Conservation (phyloP, 495 filamentous ascomycete species). For the Durotheca rogersii region DNA sequence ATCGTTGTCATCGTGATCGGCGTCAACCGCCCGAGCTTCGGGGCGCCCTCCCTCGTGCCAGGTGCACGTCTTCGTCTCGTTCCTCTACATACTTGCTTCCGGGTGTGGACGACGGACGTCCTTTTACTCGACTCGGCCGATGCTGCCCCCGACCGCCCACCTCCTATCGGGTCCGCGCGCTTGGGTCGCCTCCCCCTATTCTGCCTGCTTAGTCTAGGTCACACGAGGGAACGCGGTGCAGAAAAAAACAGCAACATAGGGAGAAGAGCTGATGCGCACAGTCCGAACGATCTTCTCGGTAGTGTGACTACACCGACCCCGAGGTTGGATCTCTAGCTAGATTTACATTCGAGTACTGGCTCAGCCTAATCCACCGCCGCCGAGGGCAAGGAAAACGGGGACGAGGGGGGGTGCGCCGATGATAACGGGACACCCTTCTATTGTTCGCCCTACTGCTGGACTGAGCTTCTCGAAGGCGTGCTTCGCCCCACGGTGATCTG, state of each 20-base stretch:
- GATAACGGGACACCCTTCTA: not conserved
- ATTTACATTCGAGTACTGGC: conserved; percentile 8
- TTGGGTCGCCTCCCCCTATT: conserved; percentile 4
- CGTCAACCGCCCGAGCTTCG: not conserved
- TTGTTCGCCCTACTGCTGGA: not conserved
- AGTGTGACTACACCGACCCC: not conserved
- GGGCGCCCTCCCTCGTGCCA: conserved; percentile 7
- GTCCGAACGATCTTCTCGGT: conserved; percentile 1
- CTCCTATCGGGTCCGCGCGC: conserved; percentile 6
- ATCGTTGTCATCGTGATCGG: not conserved
- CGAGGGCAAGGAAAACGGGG: no score
- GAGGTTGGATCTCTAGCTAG: conserved; percentile 1
- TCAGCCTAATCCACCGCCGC: conserved; percentile 16
- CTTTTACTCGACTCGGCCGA: conserved; percentile 16
- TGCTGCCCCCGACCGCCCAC: not conserved
- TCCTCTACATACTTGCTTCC: not conserved
- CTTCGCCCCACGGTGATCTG: conserved; percentile 6
- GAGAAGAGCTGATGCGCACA: conserved; percentile 12
- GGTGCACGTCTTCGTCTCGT: not conserved
- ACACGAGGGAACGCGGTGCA: no score
- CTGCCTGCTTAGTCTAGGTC: conserved; percentile 5
- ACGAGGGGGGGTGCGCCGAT: no score
- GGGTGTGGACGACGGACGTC: not conserved
- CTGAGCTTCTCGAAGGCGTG: not conserved
- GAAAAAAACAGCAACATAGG: not conserved